Evolutionary conservation across 2,329 filamentous ascomycete species (phyloP), one percentile per base, ranked within the genome.

Genomic region (Talaromyces sp.): DNA sequence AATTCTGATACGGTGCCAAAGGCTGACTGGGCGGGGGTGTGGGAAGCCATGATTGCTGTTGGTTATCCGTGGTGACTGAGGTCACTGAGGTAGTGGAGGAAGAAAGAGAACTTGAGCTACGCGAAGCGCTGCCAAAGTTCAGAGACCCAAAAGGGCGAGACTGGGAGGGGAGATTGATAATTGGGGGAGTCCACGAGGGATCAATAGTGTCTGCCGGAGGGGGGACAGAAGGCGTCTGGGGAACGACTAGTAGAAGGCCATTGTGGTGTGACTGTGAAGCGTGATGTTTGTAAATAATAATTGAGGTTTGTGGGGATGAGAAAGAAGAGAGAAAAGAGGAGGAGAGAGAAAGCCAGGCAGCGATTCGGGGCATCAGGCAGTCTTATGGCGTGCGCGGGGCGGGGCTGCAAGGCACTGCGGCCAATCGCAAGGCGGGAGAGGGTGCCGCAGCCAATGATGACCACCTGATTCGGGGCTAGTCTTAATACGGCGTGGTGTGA

Each of bases 41-140:
- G 70, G 76, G 70, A 73, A 74, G 77, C 77, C 77, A 80, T 80
- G 69, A 26, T 77, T 76, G 72, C 75, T 76, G 75, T 65, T 70
- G 70, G 68, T 72, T 70, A 78, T 80, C 77, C 77, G 77, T 79
- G 72, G 68, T 78, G 77, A 77, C 78, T 74, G 77, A 78, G 74
- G 71, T 72, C 56, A 73, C 59, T 71, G 74, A 65, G 71, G 74
- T 72, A 62, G 66, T 72, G 69, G 66, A 66, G 29, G 63, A 63
- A 63, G 67, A 63, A 67, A 58, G 58, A 32, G 75, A 75, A 77
- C 72, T 75, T 69, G 72, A 72, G 75, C 75, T 73, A 76, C 72
- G 69, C 71, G 71, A 69, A 65, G 74, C 72, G 72, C 66, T 70
- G 73, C 74, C 70, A 41, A 71, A 74, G 74, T 77, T 77, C 77